Conservation (phyloP, 2,329 filamentous ascomycete species). For the Talaromyces sp. region DNA sequence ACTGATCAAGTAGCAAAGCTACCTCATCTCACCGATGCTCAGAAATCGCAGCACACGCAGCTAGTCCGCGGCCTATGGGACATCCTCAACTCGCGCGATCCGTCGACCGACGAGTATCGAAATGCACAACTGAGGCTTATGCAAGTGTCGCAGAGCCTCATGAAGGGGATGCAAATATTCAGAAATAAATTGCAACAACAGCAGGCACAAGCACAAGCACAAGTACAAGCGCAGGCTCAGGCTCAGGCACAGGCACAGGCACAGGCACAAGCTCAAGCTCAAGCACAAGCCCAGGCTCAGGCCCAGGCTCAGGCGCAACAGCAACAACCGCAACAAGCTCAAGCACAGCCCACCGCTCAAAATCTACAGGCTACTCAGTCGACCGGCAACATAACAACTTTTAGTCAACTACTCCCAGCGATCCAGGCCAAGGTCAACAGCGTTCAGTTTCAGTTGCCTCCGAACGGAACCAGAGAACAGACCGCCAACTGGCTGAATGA, state of each 20-base stretch:
- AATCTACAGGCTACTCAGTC: conserved; percentile 19
- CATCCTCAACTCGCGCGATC: conserved; percentile 45
- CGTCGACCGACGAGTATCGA: conserved; percentile 47
- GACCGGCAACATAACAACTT: conserved; percentile 35
- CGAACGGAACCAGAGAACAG: conserved; percentile 40
- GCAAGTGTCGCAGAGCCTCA: conserved; percentile 48
- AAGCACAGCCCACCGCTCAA: conserved; percentile 21
- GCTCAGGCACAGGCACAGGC: conserved; percentile 16
- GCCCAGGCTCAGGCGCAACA: conserved; percentile 21
- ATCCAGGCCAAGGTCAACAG: conserved; percentile 44
- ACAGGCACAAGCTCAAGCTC: conserved; percentile 18
- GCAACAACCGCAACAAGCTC: conserved; percentile 23
- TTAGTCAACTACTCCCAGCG: conserved; percentile 41
- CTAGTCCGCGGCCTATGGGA: conserved; percentile 53
- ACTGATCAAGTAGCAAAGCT: conserved; percentile 51
- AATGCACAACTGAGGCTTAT: conserved; percentile 48
- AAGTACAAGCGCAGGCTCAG: conserved; percentile 20
- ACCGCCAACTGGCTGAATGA: conserved; percentile 44
- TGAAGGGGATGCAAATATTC: conserved; percentile 48
- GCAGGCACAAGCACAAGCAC: conserved; percentile 24
- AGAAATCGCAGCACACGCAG: conserved; percentile 53
- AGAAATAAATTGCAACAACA: conserved; percentile 35
- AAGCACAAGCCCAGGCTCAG: conserved; percentile 24
- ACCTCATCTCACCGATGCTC: conserved; percentile 49
- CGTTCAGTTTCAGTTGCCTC: conserved; percentile 42